phyloP scores from a whole-genome alignment of 2,329 filamentous ascomycete genomes.

The Paecilomyces dactylethromorphus region DNA sequence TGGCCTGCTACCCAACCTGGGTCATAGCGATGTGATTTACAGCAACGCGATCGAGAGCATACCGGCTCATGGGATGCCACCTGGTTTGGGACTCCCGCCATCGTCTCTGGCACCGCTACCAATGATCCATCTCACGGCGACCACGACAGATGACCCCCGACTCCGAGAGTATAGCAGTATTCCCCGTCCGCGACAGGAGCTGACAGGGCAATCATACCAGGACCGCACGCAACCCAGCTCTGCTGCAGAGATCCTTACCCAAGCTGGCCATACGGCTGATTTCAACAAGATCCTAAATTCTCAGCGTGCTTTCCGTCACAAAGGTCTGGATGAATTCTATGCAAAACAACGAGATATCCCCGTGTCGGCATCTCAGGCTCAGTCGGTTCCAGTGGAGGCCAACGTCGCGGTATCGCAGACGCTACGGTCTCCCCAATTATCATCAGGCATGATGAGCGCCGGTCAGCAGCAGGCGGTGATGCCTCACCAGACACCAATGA shows the following conservation, averaged over 20 bases:
- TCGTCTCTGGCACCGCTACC: conserved; percentile 67
- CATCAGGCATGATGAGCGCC: conserved; percentile 26
- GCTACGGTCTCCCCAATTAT: conserved; percentile 32
- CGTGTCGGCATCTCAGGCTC: conserved; percentile 35
- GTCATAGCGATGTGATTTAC: conserved; percentile 84
- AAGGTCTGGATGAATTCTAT: conserved; percentile 78
- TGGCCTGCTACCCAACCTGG: conserved; percentile 53
- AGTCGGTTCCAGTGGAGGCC: conserved; percentile 23
- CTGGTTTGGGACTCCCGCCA: conserved; percentile 62
- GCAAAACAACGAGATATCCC: conserved; percentile 75
- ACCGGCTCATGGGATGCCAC: conserved; percentile 59
- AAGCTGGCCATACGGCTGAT: conserved; percentile 82
- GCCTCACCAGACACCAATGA: conserved; percentile 38
- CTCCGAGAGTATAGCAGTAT: conserved; percentile 78
- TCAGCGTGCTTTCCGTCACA: conserved; percentile 69
- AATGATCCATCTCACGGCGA: conserved; percentile 75
- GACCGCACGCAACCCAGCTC: conserved; percentile 74
- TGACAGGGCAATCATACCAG: conserved; percentile 79
- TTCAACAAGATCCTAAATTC: conserved; percentile 80
- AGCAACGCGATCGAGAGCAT: conserved; percentile 66
- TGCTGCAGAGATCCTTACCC: conserved; percentile 71
- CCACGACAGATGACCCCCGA: conserved; percentile 69
- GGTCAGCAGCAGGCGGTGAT: conserved; percentile 28
- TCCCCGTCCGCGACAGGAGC: conserved; percentile 79
- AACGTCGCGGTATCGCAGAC: conserved; percentile 31